Evolutionary conservation across 108 stramenopile species (phyloP).

Genomic region (Seminavis robusta): DNA sequence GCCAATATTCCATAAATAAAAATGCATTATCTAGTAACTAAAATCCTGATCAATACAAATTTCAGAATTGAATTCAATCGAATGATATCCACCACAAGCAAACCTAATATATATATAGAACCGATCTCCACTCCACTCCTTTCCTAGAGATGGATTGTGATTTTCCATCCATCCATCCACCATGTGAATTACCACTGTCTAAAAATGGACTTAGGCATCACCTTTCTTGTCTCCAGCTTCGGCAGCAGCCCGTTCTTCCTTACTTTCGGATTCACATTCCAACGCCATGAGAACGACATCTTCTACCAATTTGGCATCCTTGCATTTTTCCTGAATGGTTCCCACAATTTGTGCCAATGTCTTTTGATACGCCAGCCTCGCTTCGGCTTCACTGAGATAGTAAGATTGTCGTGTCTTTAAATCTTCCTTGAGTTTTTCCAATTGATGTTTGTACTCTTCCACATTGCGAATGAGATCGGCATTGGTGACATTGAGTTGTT

Average conservation of each 20-base stretch:
- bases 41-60: no score
- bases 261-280: slow-evolving; percentile 45
- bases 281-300: slow-evolving; percentile 42
- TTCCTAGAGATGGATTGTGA: no score
- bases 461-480: slow-evolving; percentile 43
- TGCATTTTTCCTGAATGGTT: slow-evolving; percentile 52
- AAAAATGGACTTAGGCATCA: no score
- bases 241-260: slow-evolving; percentile 17
- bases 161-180: no score
- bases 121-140: no score
- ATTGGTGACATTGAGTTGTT: slow-evolving; percentile 51
- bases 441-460: slow-evolving; percentile 29
- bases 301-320: slow-evolving; percentile 53
- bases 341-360: slow-evolving; percentile 48
- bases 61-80: no score
- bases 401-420: slow-evolving; percentile 60
- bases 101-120: no score
- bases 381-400: slow-evolving; percentile 67
- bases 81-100: no score
- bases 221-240: no score
- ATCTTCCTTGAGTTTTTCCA: slow-evolving; percentile 60
- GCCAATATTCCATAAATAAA: no score
- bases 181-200: no score
- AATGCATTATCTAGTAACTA: no score
- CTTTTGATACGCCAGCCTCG: slow-evolving; percentile 51